phyloP scores from a whole-genome alignment of 768 basidiomycete species.

The Coprinopsis strossmayeri region DNA sequence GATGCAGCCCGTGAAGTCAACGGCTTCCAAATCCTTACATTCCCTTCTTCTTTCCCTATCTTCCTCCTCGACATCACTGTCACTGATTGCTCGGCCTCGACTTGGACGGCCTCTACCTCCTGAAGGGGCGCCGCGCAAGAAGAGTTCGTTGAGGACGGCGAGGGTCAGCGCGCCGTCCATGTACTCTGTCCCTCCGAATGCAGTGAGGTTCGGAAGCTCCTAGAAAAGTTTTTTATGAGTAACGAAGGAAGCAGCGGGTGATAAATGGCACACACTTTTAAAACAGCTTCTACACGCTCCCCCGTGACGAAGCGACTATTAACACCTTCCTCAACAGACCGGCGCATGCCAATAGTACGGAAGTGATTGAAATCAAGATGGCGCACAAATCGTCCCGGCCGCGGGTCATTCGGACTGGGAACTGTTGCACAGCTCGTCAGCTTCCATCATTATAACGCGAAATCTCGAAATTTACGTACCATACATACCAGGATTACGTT shows the following conservation, averaged over 20 bases:
- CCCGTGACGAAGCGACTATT: slow-evolving; percentile 91
- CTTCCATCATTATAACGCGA: no score
- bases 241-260: slow-evolving; percentile 9
- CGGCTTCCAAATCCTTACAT: slow-evolving; percentile 75
- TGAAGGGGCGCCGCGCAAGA: slow-evolving; percentile 76
- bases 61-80: slow-evolving; percentile 63
- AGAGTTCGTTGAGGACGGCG: slow-evolving; percentile 81
- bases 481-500: slow-evolving; percentile 62
- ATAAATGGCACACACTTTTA: slow-evolving; percentile 49
- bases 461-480: slow-evolving; percentile 39
- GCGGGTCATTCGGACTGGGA: slow-evolving; percentile 61
- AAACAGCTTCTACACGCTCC: slow-evolving; percentile 68
- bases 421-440: slow-evolving; percentile 44
- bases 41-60: slow-evolving; percentile 69
- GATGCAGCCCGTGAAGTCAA: slow-evolving; percentile 94
- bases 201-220: slow-evolving; percentile 83
- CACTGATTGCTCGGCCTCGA: slow-evolving; percentile 50
- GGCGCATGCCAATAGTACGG: slow-evolving; percentile 92
- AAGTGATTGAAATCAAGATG: slow-evolving; percentile 96
- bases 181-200: slow-evolving; percentile 97
- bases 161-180: slow-evolving; percentile 92
- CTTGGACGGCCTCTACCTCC: slow-evolving; percentile 62
- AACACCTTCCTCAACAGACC: slow-evolving; percentile 85
- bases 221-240: slow-evolving; percentile 23
- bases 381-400: slow-evolving; percentile 74